A percentile compares a stretch with the other conserved stretches of the same genome.
These are phyloP conservation scores for Rhizodiscina lignyota DNA, from an alignment of 495 filamentous ascomycete genomes.

Conservation along the genomic window DNA sequence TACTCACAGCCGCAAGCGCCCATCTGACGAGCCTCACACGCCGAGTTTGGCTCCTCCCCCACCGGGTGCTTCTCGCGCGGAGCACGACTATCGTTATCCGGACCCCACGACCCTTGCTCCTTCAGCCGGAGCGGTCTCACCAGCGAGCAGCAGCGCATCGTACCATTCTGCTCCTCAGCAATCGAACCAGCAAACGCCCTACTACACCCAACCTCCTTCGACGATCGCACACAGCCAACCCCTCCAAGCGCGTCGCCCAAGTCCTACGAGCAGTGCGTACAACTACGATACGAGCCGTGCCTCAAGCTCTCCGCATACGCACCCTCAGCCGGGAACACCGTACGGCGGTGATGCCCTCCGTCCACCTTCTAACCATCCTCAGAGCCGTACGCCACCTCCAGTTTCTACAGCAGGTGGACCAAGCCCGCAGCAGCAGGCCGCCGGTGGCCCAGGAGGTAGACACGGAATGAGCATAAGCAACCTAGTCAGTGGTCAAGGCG, in stretches of 20 bases:
- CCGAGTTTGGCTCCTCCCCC: constrained; percentile 23
- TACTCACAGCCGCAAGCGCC: constrained; percentile 17
- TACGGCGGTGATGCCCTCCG: neutral
- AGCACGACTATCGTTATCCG: constrained; percentile 14
- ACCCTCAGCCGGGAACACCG: constrained; percentile 14
- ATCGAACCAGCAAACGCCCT: constrained; percentile 5
- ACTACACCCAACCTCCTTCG: too few relatives aligned
- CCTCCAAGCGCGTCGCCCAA: constrained; percentile 14
- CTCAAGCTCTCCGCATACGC: constrained; percentile 20
- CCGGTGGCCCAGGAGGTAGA: too few relatives aligned
- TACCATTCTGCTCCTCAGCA: constrained; percentile 15
- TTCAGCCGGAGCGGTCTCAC: constrained; percentile 20
- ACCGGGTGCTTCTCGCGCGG: constrained; percentile 7
- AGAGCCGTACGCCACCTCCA: too few relatives aligned
- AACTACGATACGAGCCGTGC: constrained; percentile 17
- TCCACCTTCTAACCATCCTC: too few relatives aligned
- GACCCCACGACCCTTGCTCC: constrained; percentile 16
- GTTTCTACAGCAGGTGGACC: too few relatives aligned
- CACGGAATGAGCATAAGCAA: too few relatives aligned
- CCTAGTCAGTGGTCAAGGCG: too few relatives aligned
- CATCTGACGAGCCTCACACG: constrained; percentile 20
- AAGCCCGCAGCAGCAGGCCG: too few relatives aligned
- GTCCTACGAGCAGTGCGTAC: constrained; percentile 19
- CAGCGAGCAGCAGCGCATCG: constrained; percentile 16
- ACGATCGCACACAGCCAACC: constrained; percentile 17